phyloP scores from a whole-genome alignment of 306 rosid species.

The Phaseolus lunatus region DNA sequence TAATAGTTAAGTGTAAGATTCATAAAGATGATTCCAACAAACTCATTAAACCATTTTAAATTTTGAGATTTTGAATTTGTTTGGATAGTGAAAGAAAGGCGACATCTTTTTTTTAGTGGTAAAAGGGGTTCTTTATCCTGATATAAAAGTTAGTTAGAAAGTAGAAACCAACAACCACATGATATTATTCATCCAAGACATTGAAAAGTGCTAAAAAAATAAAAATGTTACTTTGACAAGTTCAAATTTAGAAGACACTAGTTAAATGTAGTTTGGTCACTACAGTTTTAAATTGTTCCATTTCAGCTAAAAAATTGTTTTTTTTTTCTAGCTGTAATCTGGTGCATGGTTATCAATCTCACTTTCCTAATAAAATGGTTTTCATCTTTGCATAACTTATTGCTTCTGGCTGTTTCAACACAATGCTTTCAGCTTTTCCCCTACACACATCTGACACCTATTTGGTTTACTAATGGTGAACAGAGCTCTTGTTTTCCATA shows the following conservation, averaged over 20 bases:
- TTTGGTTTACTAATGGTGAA: conserved; percentile 12
- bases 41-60: not conserved
- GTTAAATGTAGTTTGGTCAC: too few relatives aligned
- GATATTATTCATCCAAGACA: not conserved
- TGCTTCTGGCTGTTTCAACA: conserved; percentile 5
- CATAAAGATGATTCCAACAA: not conserved
- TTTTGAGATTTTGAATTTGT: not conserved
- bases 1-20: not conserved
- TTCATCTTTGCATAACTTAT: not conserved
- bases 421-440: not conserved
- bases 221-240: too few relatives aligned
- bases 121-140: not conserved
- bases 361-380: too few relatives aligned
- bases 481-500: not conserved
- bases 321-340: too few relatives aligned
- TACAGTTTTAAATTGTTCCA: too few relatives aligned
- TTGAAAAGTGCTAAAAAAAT: not conserved
- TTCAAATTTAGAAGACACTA: too few relatives aligned
- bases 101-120: not conserved
- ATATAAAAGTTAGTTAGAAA: not conserved
- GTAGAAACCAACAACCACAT: not conserved
- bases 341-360: too few relatives aligned
- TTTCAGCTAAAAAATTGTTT: too few relatives aligned
- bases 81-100: not conserved
- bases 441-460: conserved; percentile 15